Evolutionary conservation across 1,139 yeast species (phyloP), one percentile per base, ranked within the genome.

Genomic region (Magnusiomyces fungicola): DNA sequence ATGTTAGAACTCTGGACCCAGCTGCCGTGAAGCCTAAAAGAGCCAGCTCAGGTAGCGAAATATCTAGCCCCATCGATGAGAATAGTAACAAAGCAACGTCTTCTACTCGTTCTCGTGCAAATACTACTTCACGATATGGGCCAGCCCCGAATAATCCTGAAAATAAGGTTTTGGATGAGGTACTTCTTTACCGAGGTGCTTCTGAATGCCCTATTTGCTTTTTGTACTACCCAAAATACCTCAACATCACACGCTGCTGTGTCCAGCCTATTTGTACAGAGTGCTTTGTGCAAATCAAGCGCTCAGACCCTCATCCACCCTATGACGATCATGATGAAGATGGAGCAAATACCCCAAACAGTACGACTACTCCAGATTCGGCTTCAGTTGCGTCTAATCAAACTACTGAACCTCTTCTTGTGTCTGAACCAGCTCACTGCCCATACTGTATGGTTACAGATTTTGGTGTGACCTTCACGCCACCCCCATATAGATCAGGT

Each of bases 131-230:
- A 45, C 30, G 48, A 14, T 47, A 49, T 46, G 56, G 41, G 23
- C 56, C 45, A 10, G 23, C 51, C 52, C 33, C 42, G 43, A 36
- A 45, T 40, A 12, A 25, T 6, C 42, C 29, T 12, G 32, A 51
- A 18, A 19, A 47, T 21, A 23, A 46, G n/a, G 34, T 39, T 19
- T 59, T 64, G 7, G 41, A 54, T 44, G 73, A 74, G 48, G 62
- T 76, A 34, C 61, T 68, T 48, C 68, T 90, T 23, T 90, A 90
- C 67, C 69, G 78, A 47, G 70, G 78, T 50, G 79, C 87, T 1
- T 68, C 75, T 29, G 98, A 92, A 62, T 92, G 98, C 64, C 97
- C 98, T 10, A 92, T 92, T 56, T 92, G 98, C 63, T 92, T 92
- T 65, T 74, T 92, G 22, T 87, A 76, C 62, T 87, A 83, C 63